phyloP scores from a whole-genome alignment of 2,329 filamentous ascomycete genomes.

The Davidsoniella virescens region DNA sequence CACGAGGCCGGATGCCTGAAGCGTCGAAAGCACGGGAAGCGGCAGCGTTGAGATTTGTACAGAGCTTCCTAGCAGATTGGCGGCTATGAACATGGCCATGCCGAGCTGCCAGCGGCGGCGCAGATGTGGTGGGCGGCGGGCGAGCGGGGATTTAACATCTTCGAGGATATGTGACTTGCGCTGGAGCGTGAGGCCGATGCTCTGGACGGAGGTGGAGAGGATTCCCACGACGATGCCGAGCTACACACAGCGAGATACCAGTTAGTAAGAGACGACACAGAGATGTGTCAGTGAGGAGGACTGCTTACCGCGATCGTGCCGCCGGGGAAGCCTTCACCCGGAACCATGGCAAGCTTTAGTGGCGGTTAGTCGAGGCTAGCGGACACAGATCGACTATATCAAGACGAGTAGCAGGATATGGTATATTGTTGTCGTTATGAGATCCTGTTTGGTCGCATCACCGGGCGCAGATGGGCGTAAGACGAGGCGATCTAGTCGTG shows the following conservation, averaged over 20 bases:
- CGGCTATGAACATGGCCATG: conserved; percentile 92
- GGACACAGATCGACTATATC: too few species aligned
- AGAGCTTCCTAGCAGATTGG: conserved; percentile 85
- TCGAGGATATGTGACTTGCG: conserved; percentile 97
- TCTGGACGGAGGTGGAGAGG: conserved; percentile 85
- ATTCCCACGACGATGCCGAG: conserved; percentile 87
- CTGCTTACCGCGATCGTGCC: conserved; percentile 57
- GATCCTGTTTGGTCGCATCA: too few species aligned
- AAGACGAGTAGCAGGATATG: too few species aligned
- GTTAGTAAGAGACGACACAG: conserved; percentile 12
- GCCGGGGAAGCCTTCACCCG: conserved; percentile 56
- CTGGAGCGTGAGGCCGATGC: conserved; percentile 84
- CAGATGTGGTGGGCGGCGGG: conserved; percentile 72
- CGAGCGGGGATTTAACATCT: conserved; percentile 77
- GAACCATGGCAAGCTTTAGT: conserved; percentile 11
- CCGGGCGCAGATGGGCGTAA: too few species aligned
- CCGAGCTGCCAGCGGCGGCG: conserved; percentile 90
- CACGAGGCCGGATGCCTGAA: conserved; percentile 89
- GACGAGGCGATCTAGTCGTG: too few species aligned
- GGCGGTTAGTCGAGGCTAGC: too few species aligned
- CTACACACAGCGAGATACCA: conserved; percentile 27
- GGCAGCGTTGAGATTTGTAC: conserved; percentile 96
- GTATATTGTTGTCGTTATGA: too few species aligned
- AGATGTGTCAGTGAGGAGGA: not conserved
- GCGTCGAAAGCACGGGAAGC: conserved; percentile 79